phyloP scores from a whole-genome alignment of 345 rosid genomes.

The Euphorbia pulcherrima region DNA sequence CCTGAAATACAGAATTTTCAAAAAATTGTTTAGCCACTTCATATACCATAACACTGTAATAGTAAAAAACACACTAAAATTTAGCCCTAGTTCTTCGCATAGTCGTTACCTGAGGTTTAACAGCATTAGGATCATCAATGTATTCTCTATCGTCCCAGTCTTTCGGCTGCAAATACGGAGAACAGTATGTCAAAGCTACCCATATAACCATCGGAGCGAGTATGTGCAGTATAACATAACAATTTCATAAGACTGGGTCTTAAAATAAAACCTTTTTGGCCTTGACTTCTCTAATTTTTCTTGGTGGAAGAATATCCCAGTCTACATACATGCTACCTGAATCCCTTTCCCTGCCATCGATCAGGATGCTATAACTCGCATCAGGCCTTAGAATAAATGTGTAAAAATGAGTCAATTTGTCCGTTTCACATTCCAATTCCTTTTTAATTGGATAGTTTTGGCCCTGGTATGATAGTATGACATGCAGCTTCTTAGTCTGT shows the following conservation, averaged over 20 bases:
- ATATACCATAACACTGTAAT: neutral
- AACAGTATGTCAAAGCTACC: neutral
- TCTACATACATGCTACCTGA: constrained; percentile 87
- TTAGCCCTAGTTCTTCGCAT: too few species aligned
- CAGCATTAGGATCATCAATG: constrained; percentile 73
- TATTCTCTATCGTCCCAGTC: constrained; percentile 95
- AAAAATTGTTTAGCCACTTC: neutral
- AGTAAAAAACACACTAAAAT: too few species aligned
- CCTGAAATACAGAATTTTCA: constrained; percentile 24
- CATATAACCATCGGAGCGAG: neutral
- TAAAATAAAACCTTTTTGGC: constrained; percentile 64
- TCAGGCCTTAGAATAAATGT: constrained; percentile 92
- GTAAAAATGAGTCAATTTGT: constrained; percentile 87
- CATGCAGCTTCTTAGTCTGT: constrained; percentile 85
- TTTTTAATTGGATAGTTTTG: constrained; percentile 88
- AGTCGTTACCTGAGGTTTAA: constrained; percentile 64
- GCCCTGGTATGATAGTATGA: constrained; percentile 84
- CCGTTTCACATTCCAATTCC: constrained; percentile 89
- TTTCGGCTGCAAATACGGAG: constrained; percentile 51
- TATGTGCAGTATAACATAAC: neutral
- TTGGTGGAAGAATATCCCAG: constrained; percentile 96
- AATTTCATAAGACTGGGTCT: neutral
- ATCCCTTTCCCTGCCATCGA: constrained; percentile 87
- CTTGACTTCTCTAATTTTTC: constrained; percentile 60
- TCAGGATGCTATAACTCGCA: constrained; percentile 72